A percentile compares a stretch with the other conserved stretches of the same genome.
Conservation (phyloP, 2,329 filamentous ascomycete genomes). For the Ophiostoma novo-ulmi region DNA sequence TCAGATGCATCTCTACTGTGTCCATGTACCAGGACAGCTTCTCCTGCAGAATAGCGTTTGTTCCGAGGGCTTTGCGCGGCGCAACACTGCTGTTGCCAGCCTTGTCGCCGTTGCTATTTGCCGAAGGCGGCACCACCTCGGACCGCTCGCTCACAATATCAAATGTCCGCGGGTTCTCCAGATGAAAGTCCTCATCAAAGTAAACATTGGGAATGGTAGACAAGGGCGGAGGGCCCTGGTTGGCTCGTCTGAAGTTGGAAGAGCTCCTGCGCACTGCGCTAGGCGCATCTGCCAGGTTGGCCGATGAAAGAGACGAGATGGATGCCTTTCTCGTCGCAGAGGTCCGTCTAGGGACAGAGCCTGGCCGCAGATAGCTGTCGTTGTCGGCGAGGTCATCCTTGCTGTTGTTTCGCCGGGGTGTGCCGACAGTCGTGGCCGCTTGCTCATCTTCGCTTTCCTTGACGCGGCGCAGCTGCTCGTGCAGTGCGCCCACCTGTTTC, state of each 20-base stretch:
- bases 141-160: conserved; percentile 95
- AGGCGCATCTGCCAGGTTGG: conserved; percentile 36
- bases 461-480: conserved; percentile 80
- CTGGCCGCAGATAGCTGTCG: conserved; percentile 48
- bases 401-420: conserved; percentile 36
- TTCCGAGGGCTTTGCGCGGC: conserved; percentile 81
- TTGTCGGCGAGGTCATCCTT: conserved; percentile 41
- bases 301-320: conserved; percentile 42
- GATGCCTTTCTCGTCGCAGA: conserved; percentile 41
- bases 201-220: conserved; percentile 91
- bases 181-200: conserved; percentile 88
- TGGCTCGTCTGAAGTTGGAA: conserved; percentile 51
- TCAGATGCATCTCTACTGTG: conserved; percentile 93
- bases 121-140: conserved; percentile 75
- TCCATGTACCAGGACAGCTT: conserved; percentile 99
- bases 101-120: conserved; percentile 49
- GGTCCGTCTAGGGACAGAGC: conserved; percentile 33
- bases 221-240: conserved; percentile 73
- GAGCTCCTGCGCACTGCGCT: conserved; percentile 40
- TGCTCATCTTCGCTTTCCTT: conserved; percentile 69
- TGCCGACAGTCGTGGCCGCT: conserved; percentile 39
- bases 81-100: conserved; percentile 35
- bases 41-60: conserved; percentile 94
- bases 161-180: conserved; percentile 94
- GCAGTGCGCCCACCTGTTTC: conserved; percentile 75